Conservation (phyloP, 805 yeast species). For the Starmerella floricola region DNA sequence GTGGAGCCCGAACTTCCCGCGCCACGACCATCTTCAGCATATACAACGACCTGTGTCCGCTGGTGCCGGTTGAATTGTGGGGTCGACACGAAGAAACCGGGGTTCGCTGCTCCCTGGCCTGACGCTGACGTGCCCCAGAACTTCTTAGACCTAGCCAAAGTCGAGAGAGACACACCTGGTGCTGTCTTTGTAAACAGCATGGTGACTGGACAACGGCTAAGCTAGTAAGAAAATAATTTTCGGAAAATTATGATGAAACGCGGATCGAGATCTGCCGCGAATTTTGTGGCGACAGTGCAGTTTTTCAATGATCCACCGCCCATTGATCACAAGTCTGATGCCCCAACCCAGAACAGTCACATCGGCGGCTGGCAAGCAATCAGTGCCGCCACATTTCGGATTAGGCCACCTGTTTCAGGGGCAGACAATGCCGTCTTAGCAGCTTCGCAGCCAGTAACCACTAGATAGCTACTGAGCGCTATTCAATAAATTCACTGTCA, state of each 20-base stretch:
- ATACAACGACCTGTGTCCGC: slow-evolving; percentile 25
- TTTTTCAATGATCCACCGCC: background rate
- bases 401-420: too few species aligned
- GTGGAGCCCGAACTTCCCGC: slow-evolving; percentile 12
- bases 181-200: slow-evolving; percentile 32
- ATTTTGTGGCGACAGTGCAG: too few species aligned
- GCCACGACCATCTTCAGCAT: slow-evolving; percentile 18
- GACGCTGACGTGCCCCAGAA: slow-evolving; percentile 27
- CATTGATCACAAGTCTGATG: background rate
- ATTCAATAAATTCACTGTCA: too few species aligned
- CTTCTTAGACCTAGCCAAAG: slow-evolving; percentile 26
- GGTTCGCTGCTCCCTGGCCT: slow-evolving; percentile 24
- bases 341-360: background rate
- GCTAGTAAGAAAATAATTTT: too few species aligned
- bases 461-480: too few species aligned
- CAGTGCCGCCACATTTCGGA: too few species aligned
- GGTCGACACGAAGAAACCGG: slow-evolving; percentile 32
- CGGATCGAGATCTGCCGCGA: too few species aligned
- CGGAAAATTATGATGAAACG: too few species aligned
- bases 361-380: too few species aligned
- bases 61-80: slow-evolving; percentile 32
- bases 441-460: too few species aligned
- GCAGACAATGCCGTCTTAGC: too few species aligned
- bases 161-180: slow-evolving; percentile 29
- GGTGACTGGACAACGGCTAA: too few species aligned